Percentiles rank a stretch among this genome's conserved stretches.
These are phyloP conservation scores for Spinellus fusiger DNA, from an alignment of 192 early-diverging fungal species.

Conservation along the genomic window DNA sequence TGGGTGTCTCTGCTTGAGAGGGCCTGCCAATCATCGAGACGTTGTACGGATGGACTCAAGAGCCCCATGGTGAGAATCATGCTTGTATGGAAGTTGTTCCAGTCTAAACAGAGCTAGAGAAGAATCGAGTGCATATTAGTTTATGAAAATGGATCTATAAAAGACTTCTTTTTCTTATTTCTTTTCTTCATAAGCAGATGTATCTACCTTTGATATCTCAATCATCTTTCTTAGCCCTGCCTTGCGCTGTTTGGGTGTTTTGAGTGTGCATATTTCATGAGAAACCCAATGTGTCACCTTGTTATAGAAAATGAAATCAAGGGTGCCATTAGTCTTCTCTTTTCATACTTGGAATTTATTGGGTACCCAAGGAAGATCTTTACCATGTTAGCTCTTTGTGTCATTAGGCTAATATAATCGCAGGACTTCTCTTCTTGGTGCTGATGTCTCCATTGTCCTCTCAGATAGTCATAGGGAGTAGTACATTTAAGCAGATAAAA, in stretches of 20 bases:
- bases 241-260: constrained; percentile 15
- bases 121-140: no score
- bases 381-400: constrained; percentile 30
- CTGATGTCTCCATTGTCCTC: constrained; percentile 2
- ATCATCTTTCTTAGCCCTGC: constrained; percentile 18
- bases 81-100: constrained; percentile 62
- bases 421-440: neutral
- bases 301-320: neutral
- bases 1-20: constrained; percentile 41
- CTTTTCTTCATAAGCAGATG: neutral
- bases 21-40: constrained; percentile 35
- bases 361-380: no score
- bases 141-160: neutral
- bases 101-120: constrained; percentile 44
- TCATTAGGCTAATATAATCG: constrained; percentile 27
- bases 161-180: neutral
- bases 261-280: constrained; percentile 10
- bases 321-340: neutral
- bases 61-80: constrained; percentile 61
- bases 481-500: constrained; percentile 30
- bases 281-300: constrained; percentile 28
- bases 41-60: constrained; percentile 46
- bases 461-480: constrained; percentile 19
- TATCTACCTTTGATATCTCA: constrained; percentile 24
- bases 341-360: neutral